Evolutionary conservation across 108 stramenopile species (phyloP).

Genomic region (Bacterosira constricta): DNA sequence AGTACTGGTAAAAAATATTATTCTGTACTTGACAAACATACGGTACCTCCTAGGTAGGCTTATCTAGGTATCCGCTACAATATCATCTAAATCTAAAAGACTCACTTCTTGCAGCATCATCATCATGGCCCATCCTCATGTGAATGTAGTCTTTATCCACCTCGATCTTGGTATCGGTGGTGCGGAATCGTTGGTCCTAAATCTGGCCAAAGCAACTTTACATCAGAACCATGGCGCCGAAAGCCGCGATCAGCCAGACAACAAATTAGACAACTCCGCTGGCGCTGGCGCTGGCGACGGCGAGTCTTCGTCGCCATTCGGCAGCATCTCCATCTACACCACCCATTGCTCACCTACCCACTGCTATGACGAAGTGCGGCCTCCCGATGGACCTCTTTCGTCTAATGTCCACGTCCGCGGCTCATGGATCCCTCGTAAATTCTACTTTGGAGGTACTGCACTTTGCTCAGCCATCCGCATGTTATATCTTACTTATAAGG

Average conservation of each 20-base stretch:
- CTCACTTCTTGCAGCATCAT: neutral
- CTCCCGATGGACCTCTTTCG: constrained; percentile 58
- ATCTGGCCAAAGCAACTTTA: constrained; percentile 74
- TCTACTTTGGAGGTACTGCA: constrained; percentile 57
- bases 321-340: constrained; percentile 85
- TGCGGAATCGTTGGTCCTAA: constrained; percentile 84
- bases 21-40: too few species aligned
- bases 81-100: neutral
- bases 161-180: constrained; percentile 91
- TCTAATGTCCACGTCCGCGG: constrained; percentile 66
- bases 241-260: neutral
- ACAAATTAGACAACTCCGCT: neutral
- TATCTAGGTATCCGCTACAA: too few species aligned
- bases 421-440: constrained; percentile 68
- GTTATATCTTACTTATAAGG: constrained; percentile 62
- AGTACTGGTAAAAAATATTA: too few species aligned
- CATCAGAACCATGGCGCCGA: too few species aligned
- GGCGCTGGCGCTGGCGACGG: neutral
- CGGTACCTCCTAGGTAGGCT: too few species aligned
- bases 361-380: constrained; percentile 90
- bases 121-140: constrained; percentile 2
- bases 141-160: constrained; percentile 81
- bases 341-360: constrained; percentile 91
- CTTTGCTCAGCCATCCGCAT: constrained; percentile 75
- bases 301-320: constrained; percentile 10